Conservation (phyloP, 148 eudicot genomes). For the Dianthus caryophyllus region DNA sequence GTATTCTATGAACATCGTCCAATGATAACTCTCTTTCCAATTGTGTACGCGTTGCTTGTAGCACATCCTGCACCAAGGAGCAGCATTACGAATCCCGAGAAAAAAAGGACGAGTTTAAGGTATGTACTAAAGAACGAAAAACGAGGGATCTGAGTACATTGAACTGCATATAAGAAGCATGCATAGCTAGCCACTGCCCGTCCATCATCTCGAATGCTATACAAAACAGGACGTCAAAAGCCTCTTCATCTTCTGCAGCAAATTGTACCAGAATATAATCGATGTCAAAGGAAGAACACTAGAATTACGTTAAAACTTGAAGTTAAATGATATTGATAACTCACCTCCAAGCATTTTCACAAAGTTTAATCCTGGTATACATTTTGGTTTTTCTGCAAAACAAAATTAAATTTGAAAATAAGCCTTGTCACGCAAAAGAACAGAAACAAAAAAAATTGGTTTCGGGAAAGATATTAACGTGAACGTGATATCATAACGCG, state of each 20-base stretch:
- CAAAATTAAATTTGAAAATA: not conserved
- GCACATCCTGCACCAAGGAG: constrained; percentile 52
- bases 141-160: constrained; percentile 46
- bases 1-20: constrained; percentile 63
- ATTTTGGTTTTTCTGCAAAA: constrained; percentile 67
- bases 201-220: constrained; percentile 93
- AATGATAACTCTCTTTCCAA: constrained; percentile 75
- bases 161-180: constrained; percentile 92
- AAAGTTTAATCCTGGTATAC: constrained; percentile 61
- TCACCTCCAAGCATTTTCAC: constrained; percentile 72
- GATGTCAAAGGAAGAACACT: not conserved
- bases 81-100: not conserved
- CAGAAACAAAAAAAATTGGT: too few relatives aligned
- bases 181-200: constrained; percentile 95
- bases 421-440: not conserved
- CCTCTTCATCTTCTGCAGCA: constrained; percentile 73
- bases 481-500: too few relatives aligned
- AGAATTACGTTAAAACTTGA: not conserved
- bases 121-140: constrained; percentile 7
- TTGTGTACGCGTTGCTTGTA: constrained; percentile 69
- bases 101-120: not conserved
- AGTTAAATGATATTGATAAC: not conserved
- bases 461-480: too few relatives aligned
- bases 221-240: constrained; percentile 81
- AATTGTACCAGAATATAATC: not conserved